Conservation (phyloP, 805 yeast genomes). For the Suhomyces xylopsoci region DNA sequence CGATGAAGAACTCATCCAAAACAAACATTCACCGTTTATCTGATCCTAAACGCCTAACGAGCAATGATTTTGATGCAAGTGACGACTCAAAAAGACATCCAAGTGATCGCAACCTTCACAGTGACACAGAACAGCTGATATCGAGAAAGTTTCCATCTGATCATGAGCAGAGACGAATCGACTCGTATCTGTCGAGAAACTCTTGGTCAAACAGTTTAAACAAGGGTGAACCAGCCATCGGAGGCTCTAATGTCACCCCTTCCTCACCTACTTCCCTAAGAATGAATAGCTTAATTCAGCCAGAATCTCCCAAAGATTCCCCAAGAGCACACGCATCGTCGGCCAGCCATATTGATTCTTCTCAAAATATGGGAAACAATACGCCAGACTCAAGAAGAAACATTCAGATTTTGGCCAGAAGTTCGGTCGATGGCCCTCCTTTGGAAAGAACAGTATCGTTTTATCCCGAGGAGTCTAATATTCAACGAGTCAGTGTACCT, state of each 20-base stretch:
- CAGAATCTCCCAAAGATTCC: neutral
- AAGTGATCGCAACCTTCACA: neutral
- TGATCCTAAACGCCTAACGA: constrained; percentile 4
- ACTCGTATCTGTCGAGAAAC: constrained; percentile 13
- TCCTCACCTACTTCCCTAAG: constrained; percentile 8
- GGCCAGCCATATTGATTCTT: neutral
- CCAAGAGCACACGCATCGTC: neutral
- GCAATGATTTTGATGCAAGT: neutral
- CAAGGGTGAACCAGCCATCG: neutral
- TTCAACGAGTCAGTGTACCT: constrained; percentile 5
- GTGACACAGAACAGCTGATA: constrained; percentile 1
- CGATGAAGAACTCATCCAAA: constrained; percentile 16
- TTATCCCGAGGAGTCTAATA: constrained; percentile 15
- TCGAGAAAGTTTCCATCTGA: constrained; percentile 4
- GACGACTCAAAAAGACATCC: neutral
- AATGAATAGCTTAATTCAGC: neutral
- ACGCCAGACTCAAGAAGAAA: constrained; percentile 3
- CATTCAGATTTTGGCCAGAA: neutral
- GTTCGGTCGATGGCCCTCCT: constrained; percentile 6
- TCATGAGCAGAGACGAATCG: constrained; percentile 6
- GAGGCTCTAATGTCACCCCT: neutral
- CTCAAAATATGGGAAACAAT: neutral
- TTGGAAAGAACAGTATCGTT: constrained; percentile 22
- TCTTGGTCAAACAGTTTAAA: constrained; percentile 5
- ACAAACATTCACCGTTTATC: constrained; percentile 3